These are phyloP conservation scores for Polytrichum formosum DNA, from an alignment of 225 moss, liverwort and hornwort genomes.

Conservation along the genomic window DNA sequence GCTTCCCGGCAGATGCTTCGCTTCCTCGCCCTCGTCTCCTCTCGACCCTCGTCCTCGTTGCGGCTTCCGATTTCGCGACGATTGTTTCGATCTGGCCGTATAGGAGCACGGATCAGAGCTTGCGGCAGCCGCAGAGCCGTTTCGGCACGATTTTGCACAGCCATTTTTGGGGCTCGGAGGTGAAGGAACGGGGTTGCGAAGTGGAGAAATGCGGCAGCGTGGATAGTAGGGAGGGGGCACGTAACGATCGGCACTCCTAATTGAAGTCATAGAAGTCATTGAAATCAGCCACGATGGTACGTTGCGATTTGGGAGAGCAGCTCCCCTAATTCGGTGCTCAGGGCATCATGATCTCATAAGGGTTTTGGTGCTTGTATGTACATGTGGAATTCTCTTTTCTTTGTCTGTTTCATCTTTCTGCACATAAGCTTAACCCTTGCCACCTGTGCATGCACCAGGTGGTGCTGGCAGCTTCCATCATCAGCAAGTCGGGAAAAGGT, in stretches of 20 bases:
- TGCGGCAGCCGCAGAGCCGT: too few relatives aligned
- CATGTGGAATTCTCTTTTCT: background rate
- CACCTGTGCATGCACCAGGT: conserved; percentile 45
- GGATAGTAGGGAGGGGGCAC: conserved; percentile 27
- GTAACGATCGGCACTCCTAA: conserved; percentile 38
- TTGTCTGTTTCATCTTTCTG: too few relatives aligned
- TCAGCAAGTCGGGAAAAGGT: conserved; percentile 99
- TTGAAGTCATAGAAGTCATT: conserved; percentile 26
- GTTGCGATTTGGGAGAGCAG: conserved; percentile 13
- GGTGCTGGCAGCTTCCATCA: conserved; percentile 99
- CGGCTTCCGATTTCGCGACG: too few relatives aligned
- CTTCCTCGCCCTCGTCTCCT: too few relatives aligned
- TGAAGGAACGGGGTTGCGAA: conserved; percentile 11
- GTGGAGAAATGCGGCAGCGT: conserved; percentile 43
- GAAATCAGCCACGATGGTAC: conserved; percentile 85
- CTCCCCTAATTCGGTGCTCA: conserved; percentile 15
- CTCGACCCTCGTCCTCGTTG: too few relatives aligned
- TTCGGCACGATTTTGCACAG: background rate
- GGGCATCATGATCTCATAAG: conserved; percentile 11
- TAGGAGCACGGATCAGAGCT: too few relatives aligned
- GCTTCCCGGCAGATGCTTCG: too few relatives aligned
- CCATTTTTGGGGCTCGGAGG: conserved; percentile 12
- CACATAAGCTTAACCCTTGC: too few relatives aligned
- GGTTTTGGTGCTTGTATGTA: background rate
- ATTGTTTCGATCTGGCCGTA: too few relatives aligned